These are phyloP conservation scores for Fusarium torulosum DNA, from an alignment of 2,329 filamentous ascomycete species.

Conservation along the genomic window DNA sequence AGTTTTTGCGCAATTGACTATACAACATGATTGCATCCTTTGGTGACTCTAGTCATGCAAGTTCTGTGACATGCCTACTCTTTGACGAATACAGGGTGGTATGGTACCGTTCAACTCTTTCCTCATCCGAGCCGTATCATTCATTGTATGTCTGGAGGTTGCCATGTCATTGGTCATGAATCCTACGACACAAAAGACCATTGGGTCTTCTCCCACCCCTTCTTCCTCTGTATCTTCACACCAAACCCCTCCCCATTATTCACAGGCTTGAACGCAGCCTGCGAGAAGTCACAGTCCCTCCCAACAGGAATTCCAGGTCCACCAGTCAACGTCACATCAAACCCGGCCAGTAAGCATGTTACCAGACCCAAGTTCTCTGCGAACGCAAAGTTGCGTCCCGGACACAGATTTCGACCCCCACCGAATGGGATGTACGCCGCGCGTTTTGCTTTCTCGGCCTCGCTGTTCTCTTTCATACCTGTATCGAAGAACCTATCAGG, in stretches of 20 bases:
- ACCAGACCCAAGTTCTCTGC: slow-evolving; percentile 34
- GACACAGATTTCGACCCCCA: slow-evolving; percentile 28
- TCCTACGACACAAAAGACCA: slow-evolving; percentile 24
- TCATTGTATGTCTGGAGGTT: too few species aligned
- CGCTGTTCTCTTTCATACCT: slow-evolving; percentile 12
- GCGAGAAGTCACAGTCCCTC: not conserved
- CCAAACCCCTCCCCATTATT: slow-evolving; percentile 24
- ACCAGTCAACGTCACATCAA: slow-evolving; percentile 11
- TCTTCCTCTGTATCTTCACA: slow-evolving; percentile 19
- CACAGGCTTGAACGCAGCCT: slow-evolving; percentile 22
- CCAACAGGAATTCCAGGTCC: not conserved
- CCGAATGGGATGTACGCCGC: slow-evolving; percentile 27
- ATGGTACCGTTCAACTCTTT: too few species aligned
- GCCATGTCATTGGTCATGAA: not conserved
- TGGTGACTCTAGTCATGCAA: too few species aligned
- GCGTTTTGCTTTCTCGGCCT: slow-evolving; percentile 17
- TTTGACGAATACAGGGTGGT: too few species aligned
- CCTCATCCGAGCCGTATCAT: too few species aligned
- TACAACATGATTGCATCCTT: fast-evolving
- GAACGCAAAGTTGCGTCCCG: slow-evolving; percentile 34
- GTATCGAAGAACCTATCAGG: slow-evolving; percentile 29
- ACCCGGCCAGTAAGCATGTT: slow-evolving; percentile 26
- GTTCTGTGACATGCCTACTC: too few species aligned
- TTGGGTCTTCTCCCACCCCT: slow-evolving; percentile 19
- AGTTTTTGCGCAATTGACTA: not conserved